Base-by-base conservation (phyloP, 1,284 basidiomycete genomes). In the Fomitopsis schrenkii region DNA sequence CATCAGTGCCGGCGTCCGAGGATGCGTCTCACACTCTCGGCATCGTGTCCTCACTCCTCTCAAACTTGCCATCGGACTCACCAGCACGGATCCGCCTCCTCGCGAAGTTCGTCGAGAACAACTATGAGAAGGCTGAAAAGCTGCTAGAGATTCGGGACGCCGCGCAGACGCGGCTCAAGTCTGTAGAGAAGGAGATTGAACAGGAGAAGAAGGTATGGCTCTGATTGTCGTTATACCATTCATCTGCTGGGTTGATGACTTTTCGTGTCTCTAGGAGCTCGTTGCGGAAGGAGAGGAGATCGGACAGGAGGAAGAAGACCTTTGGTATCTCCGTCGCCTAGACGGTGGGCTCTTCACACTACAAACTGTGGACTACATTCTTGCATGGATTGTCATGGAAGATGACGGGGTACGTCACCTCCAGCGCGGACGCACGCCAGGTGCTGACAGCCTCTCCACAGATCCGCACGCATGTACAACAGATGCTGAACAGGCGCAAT, bases 371-470 rank as follows among this genome's bases (percentile, higher is more conserved):
- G 97, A 98, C 75, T 97, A 96, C 65, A 89, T 98, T 56, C 75
- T 98, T 33, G 95, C 92, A 1, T 99, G 97, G 97, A 76, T 98
- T 33, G 84, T 87, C 61, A 97, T 98, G 95, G 97, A 99, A 76
- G 97, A 99, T 68, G 97, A 99, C 69, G 97, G 95, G 36, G 95
- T 96, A 76, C 63, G 91, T 63, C 50, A 56, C 41, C 33, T 59
- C 46, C 30, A 26, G 40, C 17, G 42, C 9, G n/a, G 45, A 9
- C 36, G 5, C 22, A 19, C 54, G 35, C 17, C 9, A 1, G 6
- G 6, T n/a, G 5, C 41, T 57, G 54, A 57, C 68, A 67, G 45
- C 72, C 30, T 22, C 12, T 62, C 55, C 58, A 42, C 66, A 94
- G 93, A 83, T 91, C 59, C 87, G 86, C 45, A 76, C 78, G 17